Conservation (phyloP, 768 basidiomycete species). For the Galerina sulciceps region DNA sequence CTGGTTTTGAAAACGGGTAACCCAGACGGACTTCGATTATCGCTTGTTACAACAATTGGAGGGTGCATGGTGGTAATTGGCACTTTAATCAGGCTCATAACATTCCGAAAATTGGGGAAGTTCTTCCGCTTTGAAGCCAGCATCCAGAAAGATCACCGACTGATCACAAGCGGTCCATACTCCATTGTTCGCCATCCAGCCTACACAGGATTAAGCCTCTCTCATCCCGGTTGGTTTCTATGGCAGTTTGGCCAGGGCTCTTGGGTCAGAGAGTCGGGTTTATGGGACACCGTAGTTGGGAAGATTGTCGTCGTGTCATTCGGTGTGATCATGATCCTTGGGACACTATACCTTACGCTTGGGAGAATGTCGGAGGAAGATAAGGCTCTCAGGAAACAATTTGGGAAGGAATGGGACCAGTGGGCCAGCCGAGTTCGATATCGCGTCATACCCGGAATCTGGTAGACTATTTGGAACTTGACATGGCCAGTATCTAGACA, state of each 20-base stretch:
- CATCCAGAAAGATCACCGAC: conserved; percentile 45
- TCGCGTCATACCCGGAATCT: conserved; percentile 10
- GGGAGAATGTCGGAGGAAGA: conserved; percentile 18
- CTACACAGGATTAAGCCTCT: conserved; percentile 44
- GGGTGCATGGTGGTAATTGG: conserved; percentile 12
- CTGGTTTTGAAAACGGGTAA: conserved; percentile 8
- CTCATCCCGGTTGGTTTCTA: conserved; percentile 32
- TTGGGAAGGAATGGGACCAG: conserved; percentile 13
- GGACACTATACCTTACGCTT: conserved; percentile 15
- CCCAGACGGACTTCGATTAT: conserved; percentile 5
- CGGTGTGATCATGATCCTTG: conserved; percentile 8
- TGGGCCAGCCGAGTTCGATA: conserved; percentile 13
- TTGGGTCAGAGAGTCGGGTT: conserved; percentile 47
- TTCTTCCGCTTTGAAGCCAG: conserved; percentile 49
- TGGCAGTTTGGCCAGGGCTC: conserved; percentile 36
- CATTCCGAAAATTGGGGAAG: conserved; percentile 17
- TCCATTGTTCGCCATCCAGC: conserved; percentile 39
- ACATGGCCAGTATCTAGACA: too few relatives aligned
- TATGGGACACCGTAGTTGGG: conserved; percentile 34
- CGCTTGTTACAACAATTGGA: conserved; percentile 3
- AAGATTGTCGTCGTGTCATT: conserved; percentile 7
- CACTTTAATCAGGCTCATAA: conserved; percentile 6
- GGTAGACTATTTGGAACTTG: not conserved
- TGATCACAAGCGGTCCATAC: conserved; percentile 38
- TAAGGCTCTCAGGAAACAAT: conserved; percentile 8